Conservation (phyloP, 2,329 filamentous ascomycete species). For the Parascedosporium putredinis region DNA sequence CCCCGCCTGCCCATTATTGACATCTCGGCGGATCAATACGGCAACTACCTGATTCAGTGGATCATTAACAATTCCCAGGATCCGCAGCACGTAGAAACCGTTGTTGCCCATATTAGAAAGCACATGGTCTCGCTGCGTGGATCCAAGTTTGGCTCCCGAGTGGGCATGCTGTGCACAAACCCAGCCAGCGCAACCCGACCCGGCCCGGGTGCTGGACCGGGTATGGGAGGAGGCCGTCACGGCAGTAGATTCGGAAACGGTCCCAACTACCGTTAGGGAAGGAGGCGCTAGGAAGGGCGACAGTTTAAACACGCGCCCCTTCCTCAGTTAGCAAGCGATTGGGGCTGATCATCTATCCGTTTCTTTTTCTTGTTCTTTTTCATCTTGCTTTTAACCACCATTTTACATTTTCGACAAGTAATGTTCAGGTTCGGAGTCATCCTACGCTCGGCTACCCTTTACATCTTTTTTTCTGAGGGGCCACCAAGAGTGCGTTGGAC, state of each 20-base stretch:
- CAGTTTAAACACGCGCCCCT: not conserved
- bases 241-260: conserved; percentile 42
- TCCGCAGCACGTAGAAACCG: conserved; percentile 81
- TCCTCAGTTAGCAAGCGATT: not conserved
- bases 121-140: conserved; percentile 98
- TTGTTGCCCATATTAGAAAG: conserved; percentile 90
- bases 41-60: conserved; percentile 97
- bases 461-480: conserved; percentile 28
- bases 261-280: conserved; percentile 41
- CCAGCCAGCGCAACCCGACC: conserved; percentile 81
- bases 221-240: conserved; percentile 33
- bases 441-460: conserved; percentile 35
- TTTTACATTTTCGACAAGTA: conserved; percentile 33
- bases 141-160: conserved; percentile 95
- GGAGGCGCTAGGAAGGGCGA: conserved; percentile 5
- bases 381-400: too few relatives aligned
- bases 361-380: too few relatives aligned
- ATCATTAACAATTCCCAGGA: conserved; percentile 74
- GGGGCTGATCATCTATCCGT: conserved; percentile 1
- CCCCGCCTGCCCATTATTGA: conserved; percentile 96
- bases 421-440: conserved; percentile 46
- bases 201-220: conserved; percentile 66
- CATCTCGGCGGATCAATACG: conserved; percentile 96
- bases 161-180: conserved; percentile 98
- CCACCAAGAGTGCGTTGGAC: conserved; percentile 45